Base-by-base conservation (phyloP, 371 early-diverging fungal genomes). In the Mucor saturninus region DNA sequence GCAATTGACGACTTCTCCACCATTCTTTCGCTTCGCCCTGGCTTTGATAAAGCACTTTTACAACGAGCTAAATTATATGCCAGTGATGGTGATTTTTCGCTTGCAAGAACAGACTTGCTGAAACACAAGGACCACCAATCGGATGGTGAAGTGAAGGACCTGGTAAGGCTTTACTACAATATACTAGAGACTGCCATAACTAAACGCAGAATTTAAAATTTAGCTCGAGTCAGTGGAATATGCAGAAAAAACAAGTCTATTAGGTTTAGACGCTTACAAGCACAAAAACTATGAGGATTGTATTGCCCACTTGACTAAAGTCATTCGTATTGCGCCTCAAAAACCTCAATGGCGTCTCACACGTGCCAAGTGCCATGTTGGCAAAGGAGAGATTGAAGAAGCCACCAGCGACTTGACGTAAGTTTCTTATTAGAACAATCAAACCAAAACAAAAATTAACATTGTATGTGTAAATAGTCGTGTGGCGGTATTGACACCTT, bases 341-440 rank as follows among this genome's bases (percentile, higher is more conserved):
- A 72, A 70, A 9, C 56, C 80, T 14, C 80, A 83, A 48, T 72
- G 89, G 55, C 81, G 93, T 31, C 58, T 78, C 64, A 63, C 85
- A 6, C 79, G 95, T 8, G 93, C 93, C n/a, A 76, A 92, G 49
- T 91, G 90, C 64, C 86, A 93, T 67, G 64, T 91, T 31, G 81
- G 82, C 1, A 73, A 81, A 40, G 90, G 90, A 13, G 92, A 94
- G 55, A 79, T 88, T 32, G 95, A 92, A 62, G 90, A 90, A 70
- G 95, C 95, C 4, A 85, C 87, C 56, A 88, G 89, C 10, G 97
- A 97, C 71, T 77, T 89, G 37, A 82, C 81, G 88, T 88, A 83
- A 74, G 21, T 21, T 21, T 21, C 21, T 21, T 21, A 21, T 21
- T 21, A 21, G 21, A 21, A 21, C 21, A 21, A 21, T 1, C 21